Base-by-base conservation (phyloP, 2,329 filamentous ascomycete genomes). In the Plectosphaerella cucumerina region DNA sequence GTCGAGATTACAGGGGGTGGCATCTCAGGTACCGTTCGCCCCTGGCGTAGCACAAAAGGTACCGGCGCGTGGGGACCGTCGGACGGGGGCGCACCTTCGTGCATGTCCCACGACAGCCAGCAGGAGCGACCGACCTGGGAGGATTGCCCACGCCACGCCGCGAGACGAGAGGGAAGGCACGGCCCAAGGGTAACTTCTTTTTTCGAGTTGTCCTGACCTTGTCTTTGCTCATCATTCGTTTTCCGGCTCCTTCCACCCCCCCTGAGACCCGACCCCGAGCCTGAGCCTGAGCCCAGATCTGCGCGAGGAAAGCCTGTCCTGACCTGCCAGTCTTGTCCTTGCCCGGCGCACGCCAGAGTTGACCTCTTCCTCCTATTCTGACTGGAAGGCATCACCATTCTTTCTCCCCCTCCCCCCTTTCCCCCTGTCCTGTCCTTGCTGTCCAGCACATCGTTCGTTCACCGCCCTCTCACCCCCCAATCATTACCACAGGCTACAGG, bases 131-230 rank as follows among this genome's bases (percentile, higher is more conserved):
- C 39, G 39, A 48, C 47, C 45, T 15, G 15, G 9, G 14, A 20
- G 23, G 31, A 26, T 26, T 26, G 23, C 23, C 23, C 23, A 26
- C 23, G 23, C 23, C 23, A 26, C 23, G 23, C 23, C 23, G 10
- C 23, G 23, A 26, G 23, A 26, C 23, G 23, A 26, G 23, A 26
- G 35, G 34, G 12, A 37, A 21, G 22, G 37, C 10, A 34, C 48
- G 12, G n/a, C 12, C 34, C 34, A 37, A 37, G 34, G 51, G 39
- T 50, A 49, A 55, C 44, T 55, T 51, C 49, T 44, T 48, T 49
- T 34, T 51, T 54, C 48, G 50, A 50, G 53, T 53, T 53, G 51
- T 51, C 53, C 53, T 50, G 53, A 42, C 48, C 42, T 44, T 44
- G 34, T 51, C 42, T 51, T 48, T 12, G 15, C 37, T 11, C 42